phyloP scores from a whole-genome alignment of 1,284 basidiomycete genomes.

The Fomitopsis schrenkii region DNA sequence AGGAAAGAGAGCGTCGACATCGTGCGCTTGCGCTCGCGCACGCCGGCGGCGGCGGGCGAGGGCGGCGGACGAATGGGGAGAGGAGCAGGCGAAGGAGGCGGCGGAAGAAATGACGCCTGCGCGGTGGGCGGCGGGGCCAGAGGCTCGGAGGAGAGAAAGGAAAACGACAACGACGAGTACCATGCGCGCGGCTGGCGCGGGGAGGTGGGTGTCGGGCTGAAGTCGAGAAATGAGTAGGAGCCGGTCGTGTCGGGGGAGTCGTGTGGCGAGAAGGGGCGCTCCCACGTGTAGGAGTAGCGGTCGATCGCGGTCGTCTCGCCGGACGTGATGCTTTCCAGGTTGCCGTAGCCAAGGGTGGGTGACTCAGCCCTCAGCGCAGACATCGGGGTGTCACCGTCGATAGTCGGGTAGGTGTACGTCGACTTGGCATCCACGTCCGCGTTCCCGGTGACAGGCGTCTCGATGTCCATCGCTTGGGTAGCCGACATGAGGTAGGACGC shows the following conservation, averaged over 20 bases:
- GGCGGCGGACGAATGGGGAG: slow-evolving; percentile 25
- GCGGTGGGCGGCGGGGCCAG: neutral
- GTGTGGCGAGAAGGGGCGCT: slow-evolving; percentile 17
- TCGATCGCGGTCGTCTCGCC: slow-evolving; percentile 8
- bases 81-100: slow-evolving; percentile 26
- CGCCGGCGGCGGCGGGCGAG: slow-evolving; percentile 4
- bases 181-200: slow-evolving; percentile 15
- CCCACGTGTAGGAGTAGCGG: slow-evolving; percentile 18
- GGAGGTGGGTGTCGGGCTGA: slow-evolving; percentile 15
- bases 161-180: slow-evolving; percentile 19
- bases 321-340: slow-evolving; percentile 9
- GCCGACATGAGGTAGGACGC: slow-evolving; percentile 17
- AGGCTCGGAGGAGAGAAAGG: slow-evolving; percentile 21
- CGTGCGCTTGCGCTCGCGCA: slow-evolving; percentile 30
- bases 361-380: slow-evolving; percentile 22
- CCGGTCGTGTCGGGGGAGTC: slow-evolving; percentile 14
- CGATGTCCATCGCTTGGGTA: slow-evolving; percentile 20
- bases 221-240: slow-evolving; percentile 8
- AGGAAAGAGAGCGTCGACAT: slow-evolving; percentile 30
- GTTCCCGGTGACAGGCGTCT: slow-evolving; percentile 22
- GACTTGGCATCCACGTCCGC: slow-evolving; percentile 21
- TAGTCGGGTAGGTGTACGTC: slow-evolving; percentile 21
- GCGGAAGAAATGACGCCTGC: slow-evolving; percentile 15
- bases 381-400: slow-evolving; percentile 17
- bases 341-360: slow-evolving; percentile 21